Evolutionary conservation across 2,329 filamentous ascomycete species (phyloP).

Genomic region (Diaporthe batatas): DNA sequence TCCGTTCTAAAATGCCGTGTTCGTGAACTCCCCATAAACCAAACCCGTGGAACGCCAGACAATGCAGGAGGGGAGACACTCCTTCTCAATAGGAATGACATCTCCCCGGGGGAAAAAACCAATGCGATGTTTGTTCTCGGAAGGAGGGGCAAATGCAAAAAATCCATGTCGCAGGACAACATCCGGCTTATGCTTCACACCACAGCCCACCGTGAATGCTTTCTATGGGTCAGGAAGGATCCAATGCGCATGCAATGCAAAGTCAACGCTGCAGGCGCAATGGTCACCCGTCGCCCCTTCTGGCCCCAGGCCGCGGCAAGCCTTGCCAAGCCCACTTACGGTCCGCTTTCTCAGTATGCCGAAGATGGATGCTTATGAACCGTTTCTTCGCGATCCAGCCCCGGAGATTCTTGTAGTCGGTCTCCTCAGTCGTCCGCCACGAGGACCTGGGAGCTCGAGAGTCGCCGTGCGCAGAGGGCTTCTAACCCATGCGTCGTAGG

Average conservation of each 20-base stretch:
- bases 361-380: neutral
- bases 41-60: constrained; percentile 37
- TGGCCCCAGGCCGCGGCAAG: neutral
- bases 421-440: neutral
- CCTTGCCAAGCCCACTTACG: neutral
- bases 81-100: constrained; percentile 38
- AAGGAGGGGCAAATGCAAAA: constrained; percentile 24
- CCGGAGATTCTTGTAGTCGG: neutral
- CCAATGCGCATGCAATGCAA: constrained; percentile 18
- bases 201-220: neutral
- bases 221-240: neutral
- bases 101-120: constrained; percentile 20
- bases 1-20: constrained; percentile 31
- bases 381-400: neutral
- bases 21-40: constrained; percentile 5
- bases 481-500: constrained; percentile 56
- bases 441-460: neutral
- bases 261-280: constrained; percentile 6
- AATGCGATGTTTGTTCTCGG: constrained; percentile 30
- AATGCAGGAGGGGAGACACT: constrained; percentile 31
- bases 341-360: neutral
- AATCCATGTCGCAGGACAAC: neutral
- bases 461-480: constrained; percentile 4
- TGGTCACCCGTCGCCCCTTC: constrained; percentile 8
- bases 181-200: neutral